Conservation (phyloP, 2,329 filamentous ascomycete species). For the Aureobasidium sp. region DNA sequence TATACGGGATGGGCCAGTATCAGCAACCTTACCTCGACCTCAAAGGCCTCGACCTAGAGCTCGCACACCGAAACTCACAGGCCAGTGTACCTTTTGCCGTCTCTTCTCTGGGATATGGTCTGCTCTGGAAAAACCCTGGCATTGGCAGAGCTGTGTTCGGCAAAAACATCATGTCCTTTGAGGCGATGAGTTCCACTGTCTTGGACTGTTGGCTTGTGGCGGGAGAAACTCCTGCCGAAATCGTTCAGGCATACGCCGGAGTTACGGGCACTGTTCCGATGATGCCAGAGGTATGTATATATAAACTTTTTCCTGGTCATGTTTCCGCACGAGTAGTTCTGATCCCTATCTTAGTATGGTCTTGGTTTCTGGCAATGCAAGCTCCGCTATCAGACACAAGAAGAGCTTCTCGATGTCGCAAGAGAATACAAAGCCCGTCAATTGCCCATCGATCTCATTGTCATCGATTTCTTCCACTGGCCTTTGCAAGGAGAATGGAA, state of each 20-base stretch:
- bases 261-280: conserved; percentile 53
- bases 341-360: conserved; percentile 25
- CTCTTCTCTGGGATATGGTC: conserved; percentile 51
- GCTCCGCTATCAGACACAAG: conserved; percentile 56
- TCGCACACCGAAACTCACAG: conserved; percentile 59
- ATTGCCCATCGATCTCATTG: conserved; percentile 56
- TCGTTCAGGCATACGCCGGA: conserved; percentile 47
- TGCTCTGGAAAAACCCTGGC: conserved; percentile 59
- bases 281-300: conserved; percentile 44
- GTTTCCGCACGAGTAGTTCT: neutral
- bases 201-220: conserved; percentile 59
- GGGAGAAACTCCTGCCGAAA: conserved; percentile 46
- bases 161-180: conserved; percentile 53
- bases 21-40: conserved; percentile 56
- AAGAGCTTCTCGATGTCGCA: conserved; percentile 52
- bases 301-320: neutral
- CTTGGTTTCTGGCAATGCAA: conserved; percentile 63
- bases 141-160: conserved; percentile 54
- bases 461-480: conserved; percentile 62
- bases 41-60: conserved; percentile 53
- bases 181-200: conserved; percentile 47
- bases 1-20: conserved; percentile 64
- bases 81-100: conserved; percentile 55
- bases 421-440: conserved; percentile 48
- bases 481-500: conserved; percentile 58